Percentiles rank a stretch among this genome's conserved stretches.
These are phyloP conservation scores for Schwanniomyces yamadae DNA, from an alignment of 805 yeast genomes.

Conservation along the genomic window DNA sequence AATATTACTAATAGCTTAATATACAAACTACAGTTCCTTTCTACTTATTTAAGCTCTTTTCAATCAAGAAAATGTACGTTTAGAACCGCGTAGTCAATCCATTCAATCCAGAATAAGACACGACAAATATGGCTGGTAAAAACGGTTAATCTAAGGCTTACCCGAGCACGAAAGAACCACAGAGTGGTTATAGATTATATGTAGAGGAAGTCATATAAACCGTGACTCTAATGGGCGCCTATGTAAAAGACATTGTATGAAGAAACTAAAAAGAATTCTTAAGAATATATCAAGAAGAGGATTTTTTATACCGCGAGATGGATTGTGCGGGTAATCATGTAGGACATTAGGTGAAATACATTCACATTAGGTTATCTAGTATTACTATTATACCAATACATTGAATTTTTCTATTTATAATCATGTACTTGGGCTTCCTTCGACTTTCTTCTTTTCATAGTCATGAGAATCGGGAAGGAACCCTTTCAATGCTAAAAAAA, in stretches of 20 bases:
- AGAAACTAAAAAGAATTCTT: slow-evolving; percentile 23
- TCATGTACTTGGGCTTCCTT: slow-evolving; percentile 9
- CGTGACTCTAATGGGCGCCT: slow-evolving; percentile 89
- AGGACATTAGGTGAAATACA: background rate
- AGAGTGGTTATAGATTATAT: slow-evolving; percentile 44
- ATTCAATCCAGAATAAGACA: slow-evolving; percentile 38
- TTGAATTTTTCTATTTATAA: no score
- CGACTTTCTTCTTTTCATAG: slow-evolving; percentile 43
- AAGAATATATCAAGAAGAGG: slow-evolving; percentile 1
- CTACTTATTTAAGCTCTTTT: background rate
- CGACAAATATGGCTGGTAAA: slow-evolving; percentile 58
- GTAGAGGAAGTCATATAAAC: slow-evolving; percentile 49
- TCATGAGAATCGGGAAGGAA: slow-evolving; percentile 61
- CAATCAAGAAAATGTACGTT: slow-evolving; percentile 49
- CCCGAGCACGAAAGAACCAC: slow-evolving; percentile 85
- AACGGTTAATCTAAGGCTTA: slow-evolving; percentile 74
- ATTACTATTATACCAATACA: no score
- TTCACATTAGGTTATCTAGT: no score
- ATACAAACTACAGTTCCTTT: no score
- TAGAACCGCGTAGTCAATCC: slow-evolving; percentile 70
- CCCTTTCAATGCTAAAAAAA: slow-evolving; percentile 36
- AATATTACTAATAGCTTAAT: background rate
- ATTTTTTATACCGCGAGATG: no score
- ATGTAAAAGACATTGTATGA: slow-evolving; percentile 44
- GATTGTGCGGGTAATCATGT: slow-evolving; percentile 18